Evolutionary conservation across 2,329 filamentous ascomycete species (phyloP).

Genomic region (Cercospora sp.): DNA sequence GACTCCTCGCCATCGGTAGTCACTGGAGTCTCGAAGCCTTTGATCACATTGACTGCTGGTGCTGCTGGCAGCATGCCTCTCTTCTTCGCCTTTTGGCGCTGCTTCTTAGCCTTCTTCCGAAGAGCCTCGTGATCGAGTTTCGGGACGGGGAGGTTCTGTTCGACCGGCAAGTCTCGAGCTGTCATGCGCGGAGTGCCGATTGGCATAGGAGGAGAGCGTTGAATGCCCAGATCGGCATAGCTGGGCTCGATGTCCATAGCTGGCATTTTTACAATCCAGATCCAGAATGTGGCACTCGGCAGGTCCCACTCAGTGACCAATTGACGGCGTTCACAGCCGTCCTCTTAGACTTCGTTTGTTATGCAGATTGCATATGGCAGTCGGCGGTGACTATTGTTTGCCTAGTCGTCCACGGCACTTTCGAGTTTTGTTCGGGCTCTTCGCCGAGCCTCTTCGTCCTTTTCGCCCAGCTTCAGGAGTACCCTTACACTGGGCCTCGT

Average conservation of each 20-base stretch:
- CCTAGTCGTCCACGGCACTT: conserved; percentile 8
- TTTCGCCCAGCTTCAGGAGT: conserved; percentile 56
- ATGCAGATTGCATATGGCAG: conserved; percentile 10
- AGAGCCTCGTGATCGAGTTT: conserved; percentile 40
- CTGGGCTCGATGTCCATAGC: conserved; percentile 39
- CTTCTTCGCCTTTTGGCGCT: conserved; percentile 43
- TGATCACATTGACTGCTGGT: conserved; percentile 44
- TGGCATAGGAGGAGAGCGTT: conserved; percentile 35
- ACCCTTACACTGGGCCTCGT: conserved; percentile 46
- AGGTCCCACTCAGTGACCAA: background rate
- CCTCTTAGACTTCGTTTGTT: background rate
- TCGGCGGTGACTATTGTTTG: background rate
- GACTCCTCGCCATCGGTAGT: conserved; percentile 59
- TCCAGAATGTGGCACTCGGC: too few relatives aligned
- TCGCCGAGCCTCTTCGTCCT: conserved; percentile 14
- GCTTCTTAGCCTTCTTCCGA: conserved; percentile 40
- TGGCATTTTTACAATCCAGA: conserved; percentile 31
- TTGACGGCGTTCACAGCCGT: background rate
- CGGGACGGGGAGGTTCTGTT: conserved; percentile 29
- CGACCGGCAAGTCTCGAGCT: conserved; percentile 25
- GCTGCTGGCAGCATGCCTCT: conserved; percentile 40
- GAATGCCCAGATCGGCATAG: conserved; percentile 30
- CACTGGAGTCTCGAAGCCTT: conserved; percentile 53
- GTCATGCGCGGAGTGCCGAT: conserved; percentile 36
- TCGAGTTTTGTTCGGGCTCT: conserved; percentile 2